Conservation (phyloP, 768 basidiomycete genomes). For the Lactarius tabidus region DNA sequence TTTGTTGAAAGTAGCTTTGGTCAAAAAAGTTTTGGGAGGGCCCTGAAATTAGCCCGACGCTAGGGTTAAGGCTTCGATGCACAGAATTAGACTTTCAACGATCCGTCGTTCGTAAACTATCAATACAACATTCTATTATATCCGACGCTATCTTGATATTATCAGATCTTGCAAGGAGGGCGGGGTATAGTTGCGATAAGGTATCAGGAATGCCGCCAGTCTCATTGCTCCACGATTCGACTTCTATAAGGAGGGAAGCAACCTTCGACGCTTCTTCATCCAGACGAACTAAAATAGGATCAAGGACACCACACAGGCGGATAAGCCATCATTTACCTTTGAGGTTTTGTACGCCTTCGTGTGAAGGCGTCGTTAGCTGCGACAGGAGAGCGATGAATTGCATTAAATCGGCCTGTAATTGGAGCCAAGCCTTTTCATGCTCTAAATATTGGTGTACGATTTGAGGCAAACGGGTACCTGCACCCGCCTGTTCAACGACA, state of each 20-base stretch:
- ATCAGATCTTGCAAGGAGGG: slow-evolving; percentile 19
- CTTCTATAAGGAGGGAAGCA: slow-evolving; percentile 8
- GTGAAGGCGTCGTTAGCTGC: slow-evolving; percentile 10
- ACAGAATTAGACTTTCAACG: slow-evolving; percentile 1
- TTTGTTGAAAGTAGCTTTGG: not conserved
- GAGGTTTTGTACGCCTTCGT: slow-evolving; percentile 9
- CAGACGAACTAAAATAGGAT: slow-evolving; percentile 10
- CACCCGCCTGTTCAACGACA: not conserved
- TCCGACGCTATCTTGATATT: slow-evolving; percentile 12
- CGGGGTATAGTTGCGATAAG: slow-evolving; percentile 10
- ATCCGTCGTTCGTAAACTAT: slow-evolving; percentile 14
- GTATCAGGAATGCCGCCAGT: not conserved
- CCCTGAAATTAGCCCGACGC: not conserved
- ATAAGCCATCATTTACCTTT: not conserved
- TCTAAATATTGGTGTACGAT: slow-evolving; percentile 22
- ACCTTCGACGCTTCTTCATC: slow-evolving; percentile 7
- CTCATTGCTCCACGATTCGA: slow-evolving; percentile 3
- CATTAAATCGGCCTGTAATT: slow-evolving; percentile 13
- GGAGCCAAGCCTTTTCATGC: slow-evolving; percentile 19
- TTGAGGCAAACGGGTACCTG: slow-evolving; percentile 1
- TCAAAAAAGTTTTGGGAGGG: not conserved
- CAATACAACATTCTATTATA: slow-evolving; percentile 20
- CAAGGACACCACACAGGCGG: not conserved
- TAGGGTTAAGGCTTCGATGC: slow-evolving; percentile 15
- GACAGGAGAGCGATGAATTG: slow-evolving; percentile 16